Evolutionary conservation across 2,329 filamentous ascomycete species (phyloP), one percentile per base, ranked within the genome.

Genomic region (Paramyrothecium sp.): DNA sequence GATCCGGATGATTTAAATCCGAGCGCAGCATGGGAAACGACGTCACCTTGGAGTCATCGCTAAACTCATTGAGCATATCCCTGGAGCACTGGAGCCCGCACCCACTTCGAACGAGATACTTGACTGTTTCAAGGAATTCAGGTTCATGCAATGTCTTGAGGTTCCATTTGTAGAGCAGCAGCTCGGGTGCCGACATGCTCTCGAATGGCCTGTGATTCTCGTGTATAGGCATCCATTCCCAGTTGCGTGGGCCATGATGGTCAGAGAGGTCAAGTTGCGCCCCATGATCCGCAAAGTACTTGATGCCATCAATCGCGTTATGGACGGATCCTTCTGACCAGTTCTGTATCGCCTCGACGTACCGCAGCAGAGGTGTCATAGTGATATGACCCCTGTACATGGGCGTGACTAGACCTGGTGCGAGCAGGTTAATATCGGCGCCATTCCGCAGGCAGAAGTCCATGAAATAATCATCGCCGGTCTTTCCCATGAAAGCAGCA

Each of bases 371-470:
- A 8, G 22, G 22, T 10, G 47, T 23, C 23, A 30, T 19, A 11
- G 49, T 26, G 30, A 19, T 30, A n/a, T 19, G 13, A 4, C 49
- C 13, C 8, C 7, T 8, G 11, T 30, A 16, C 30, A 19, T 23
- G 49, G 21, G 5, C 20, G 5, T 20, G 2, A 30, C 33, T 19
- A 11, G 26, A 5, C 23, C 30, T 11, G 54, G 54, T n/a, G 49
- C 48, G 22, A 52, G 17, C 2, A n/a, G 16, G 48, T 56, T 56
- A 20, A 56, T 52, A 21, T 56, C 21, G 23, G 49, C 54, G 7
- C 49, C 49, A 20, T 50, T 12, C 4, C 21, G 54, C 3, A 56
- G 34, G 33, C 33, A 56, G 1, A 7, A 19, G 16, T 56, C 20
- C 48, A 56, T 52, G 48, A 56, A 52, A n/a, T 47, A 17, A 3